Percentiles rank a stretch among this genome's conserved stretches.
These are phyloP conservation scores for Fusarium buxicola DNA, from an alignment of 2,329 filamentous ascomycete genomes.

Conservation along the genomic window DNA sequence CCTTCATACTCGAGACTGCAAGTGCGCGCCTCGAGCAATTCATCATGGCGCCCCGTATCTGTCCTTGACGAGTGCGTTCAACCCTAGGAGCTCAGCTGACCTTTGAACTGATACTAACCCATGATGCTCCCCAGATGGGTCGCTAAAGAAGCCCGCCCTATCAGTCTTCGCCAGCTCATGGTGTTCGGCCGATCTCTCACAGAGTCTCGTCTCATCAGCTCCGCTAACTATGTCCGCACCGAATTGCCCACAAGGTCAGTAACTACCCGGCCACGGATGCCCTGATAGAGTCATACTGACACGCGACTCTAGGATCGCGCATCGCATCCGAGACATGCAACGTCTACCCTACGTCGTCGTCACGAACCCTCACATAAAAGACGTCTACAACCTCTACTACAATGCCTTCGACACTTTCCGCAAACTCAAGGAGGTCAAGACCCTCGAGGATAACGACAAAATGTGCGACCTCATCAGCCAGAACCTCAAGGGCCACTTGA, in stretches of 20 bases:
- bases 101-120: constrained; percentile 31
- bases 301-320: constrained; percentile 74
- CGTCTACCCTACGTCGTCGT: constrained; percentile 95
- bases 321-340: constrained; percentile 97
- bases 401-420: constrained; percentile 94
- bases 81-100: constrained; percentile 7
- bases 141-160: constrained; percentile 90
- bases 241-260: constrained; percentile 84
- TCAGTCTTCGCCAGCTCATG: constrained; percentile 94
- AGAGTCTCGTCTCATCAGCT: constrained; percentile 88
- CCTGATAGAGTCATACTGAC: constrained; percentile 20
- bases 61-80: constrained; percentile 71
- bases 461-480: constrained; percentile 84
- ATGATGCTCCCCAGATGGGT: constrained; percentile 77
- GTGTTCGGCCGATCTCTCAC: constrained; percentile 96
- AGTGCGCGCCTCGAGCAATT: constrained; percentile 41
- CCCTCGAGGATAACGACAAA: constrained; percentile 87
- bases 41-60: constrained; percentile 72
- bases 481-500: constrained; percentile 87
- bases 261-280: constrained; percentile 27
- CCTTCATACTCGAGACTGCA: constrained; percentile 26
- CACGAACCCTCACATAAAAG: constrained; percentile 91
- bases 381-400: constrained; percentile 98
- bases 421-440: constrained; percentile 84
- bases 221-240: constrained; percentile 96